Percentiles rank a stretch among this genome's conserved stretches.
Conservation (phyloP, 768 basidiomycete species). For the Podaxis mareebaensis region DNA sequence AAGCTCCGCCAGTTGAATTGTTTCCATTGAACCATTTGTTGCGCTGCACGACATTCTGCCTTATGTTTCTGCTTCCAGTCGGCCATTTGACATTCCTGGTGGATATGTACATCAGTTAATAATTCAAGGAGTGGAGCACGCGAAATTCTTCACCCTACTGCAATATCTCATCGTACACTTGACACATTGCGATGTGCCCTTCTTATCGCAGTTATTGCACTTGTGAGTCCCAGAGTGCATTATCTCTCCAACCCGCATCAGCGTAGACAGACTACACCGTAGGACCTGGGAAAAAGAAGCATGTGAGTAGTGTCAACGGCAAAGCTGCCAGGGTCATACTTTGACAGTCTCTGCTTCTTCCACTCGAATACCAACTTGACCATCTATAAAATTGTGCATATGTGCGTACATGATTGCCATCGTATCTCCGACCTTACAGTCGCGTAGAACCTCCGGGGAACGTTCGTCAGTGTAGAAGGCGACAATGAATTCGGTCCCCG, state of each 20-base stretch:
- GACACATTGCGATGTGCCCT: slow-evolving; percentile 18
- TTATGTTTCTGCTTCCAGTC: slow-evolving; percentile 27
- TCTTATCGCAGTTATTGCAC: slow-evolving; percentile 20
- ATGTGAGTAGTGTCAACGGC: background rate
- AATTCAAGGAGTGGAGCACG: background rate
- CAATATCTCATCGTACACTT: slow-evolving; percentile 23
- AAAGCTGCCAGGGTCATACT: slow-evolving; percentile 15
- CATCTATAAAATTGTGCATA: slow-evolving; percentile 27
- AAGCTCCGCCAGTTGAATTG: slow-evolving; percentile 16
- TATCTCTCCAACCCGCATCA: slow-evolving; percentile 23
- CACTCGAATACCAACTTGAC: slow-evolving; percentile 28
- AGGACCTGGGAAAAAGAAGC: background rate
- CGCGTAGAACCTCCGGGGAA: slow-evolving; percentile 12
- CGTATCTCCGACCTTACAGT: slow-evolving; percentile 21
- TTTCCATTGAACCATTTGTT: slow-evolving; percentile 27
- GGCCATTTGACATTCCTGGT: slow-evolving; percentile 20
- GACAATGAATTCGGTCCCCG: slow-evolving; percentile 22
- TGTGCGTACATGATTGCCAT: slow-evolving; percentile 32
- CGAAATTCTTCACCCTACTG: slow-evolving; percentile 16
- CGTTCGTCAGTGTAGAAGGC: slow-evolving; percentile 25
- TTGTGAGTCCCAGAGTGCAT: background rate
- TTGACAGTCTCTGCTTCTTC: slow-evolving; percentile 26
- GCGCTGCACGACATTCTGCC: slow-evolving; percentile 24
- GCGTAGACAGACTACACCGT: slow-evolving; percentile 23
- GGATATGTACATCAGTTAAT: background rate